Base-by-base conservation (phyloP, 441 rosid genomes). In the Hura crepitans region DNA sequence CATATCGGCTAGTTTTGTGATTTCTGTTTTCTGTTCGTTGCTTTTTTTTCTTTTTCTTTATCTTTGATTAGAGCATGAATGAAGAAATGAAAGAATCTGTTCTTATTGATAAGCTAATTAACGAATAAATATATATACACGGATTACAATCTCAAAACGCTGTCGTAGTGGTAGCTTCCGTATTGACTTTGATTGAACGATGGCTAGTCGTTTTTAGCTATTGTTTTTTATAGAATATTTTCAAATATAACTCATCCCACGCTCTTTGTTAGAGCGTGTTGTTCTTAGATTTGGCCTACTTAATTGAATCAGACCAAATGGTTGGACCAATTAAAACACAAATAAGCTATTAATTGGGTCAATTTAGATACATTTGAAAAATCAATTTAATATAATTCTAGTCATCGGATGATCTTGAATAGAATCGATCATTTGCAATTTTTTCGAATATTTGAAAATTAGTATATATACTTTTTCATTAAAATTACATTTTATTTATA, bases 1-100 rank as follows among this genome's bases (percentile, higher is more conserved):
- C 82, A 73, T 79, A 5, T 69, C 57, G 30, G 46, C 46, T 13
- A 9, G 13, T 53, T n/a, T 14, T 30, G 27, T 45, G n/a, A 37
- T 43, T 47, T 28, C 35, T 62, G 25, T 58, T 10, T 2, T 25
- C 33, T 18, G 27, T 28, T 30, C 22, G 17, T 25, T 2, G 0
- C n/a, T 2, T 4, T 58, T 11, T 45, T 14, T 1, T 42, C 31
- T 12, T 28, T 25, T 35, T 22, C 8, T 1, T 31, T 22, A 25
- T 51, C 12, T 5, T n/a, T 31, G 15, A 3, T 68, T 31, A 5
- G 14, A 17, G 11, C 23, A 28, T 17, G 6, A 6, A 18, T 37
- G 18, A 15, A 51, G 10, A 39, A 11, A n/a, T n/a, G 4, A 10
- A 9, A 5, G 0, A 5, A 7, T 45, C 51, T 46, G 4, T 7